Evolutionary conservation across 768 basidiomycete genomes (phyloP), one percentile per base, ranked within the genome.

Genomic region (Pleurotus salmoneostramineus): DNA sequence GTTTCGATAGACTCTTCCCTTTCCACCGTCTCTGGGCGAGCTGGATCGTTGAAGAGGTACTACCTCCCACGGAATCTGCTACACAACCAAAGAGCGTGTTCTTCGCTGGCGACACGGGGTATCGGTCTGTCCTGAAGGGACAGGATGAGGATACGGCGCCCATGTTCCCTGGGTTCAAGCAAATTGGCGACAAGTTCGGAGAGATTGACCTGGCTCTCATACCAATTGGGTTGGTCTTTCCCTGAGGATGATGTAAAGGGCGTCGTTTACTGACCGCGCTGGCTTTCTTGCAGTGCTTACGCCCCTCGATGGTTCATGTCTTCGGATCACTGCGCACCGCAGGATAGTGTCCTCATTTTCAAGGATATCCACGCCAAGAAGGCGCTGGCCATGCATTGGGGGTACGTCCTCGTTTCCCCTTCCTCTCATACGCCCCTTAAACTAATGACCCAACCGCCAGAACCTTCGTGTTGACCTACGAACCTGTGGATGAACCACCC

Each of bases 51-150:
- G 79, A 84, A 63, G 75, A 82, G 63, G 79, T 83, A 27, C 66
- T 14, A 6, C 44, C 66, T 3, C 66, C 70, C 8, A 68, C 67
- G 6, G 40, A 14, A 5, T 27, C 27, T 1, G 42, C 60, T 5
- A 59, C 60, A 56, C 46, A 64, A 5, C 62, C 66, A 36, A 73
- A 75, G 61, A 82, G 81, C 54, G 69, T 83, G 14, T 87, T 73
- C 64, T 90, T 91, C 66, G 86, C 74, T 5, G 89, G 89, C 10
- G 89, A 89, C 67, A 91, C 88, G 1, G 87, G 82, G 6, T 83
- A 84, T 65, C 71, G 81, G 21, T 61, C 77, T 0, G 83, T 84
- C 12, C 59, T 60, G 48, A 73, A 71, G 60, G 78, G 75, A 0
- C 74, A 81, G 67, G 78, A 75, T 61, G 83, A 78, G 67, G 74